Evolutionary conservation across 495 filamentous ascomycete species (phyloP), one percentile per base, ranked within the genome.

Genomic region (Melanomma pulvis-pyrius): DNA sequence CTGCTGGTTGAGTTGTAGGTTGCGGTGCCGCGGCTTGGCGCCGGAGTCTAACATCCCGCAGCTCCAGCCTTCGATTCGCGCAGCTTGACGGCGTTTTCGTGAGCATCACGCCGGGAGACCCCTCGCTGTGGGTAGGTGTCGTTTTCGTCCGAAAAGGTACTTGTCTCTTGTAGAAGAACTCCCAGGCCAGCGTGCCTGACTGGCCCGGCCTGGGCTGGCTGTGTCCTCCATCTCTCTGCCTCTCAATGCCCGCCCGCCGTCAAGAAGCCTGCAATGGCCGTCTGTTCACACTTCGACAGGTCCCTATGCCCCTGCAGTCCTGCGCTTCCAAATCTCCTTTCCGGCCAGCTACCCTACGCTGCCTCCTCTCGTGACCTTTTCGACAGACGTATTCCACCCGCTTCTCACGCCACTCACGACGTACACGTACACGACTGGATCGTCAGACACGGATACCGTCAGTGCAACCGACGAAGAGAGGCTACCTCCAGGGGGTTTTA

Each of bases 371-470:
- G 86, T 98, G 52, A 93, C 87, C 44, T 96, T 98, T 75, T 81
- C 85, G 28, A 94, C 90, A 47, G 93, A 97, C 69, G 87, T 97
- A 56, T 98, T 97, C 75, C 93, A 98, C 77, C 94, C 93, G 13
- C 82, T 98, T 26, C 87, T 98, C 71, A 89, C 92, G 1, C 92
- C 93, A 21, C 81, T 93, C 15, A 96, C 92, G 6, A 96, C 92
- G 1, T 92, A 96, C 76, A 93, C 91, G 63, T 94, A 93, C 79
- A 88, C 90, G 50, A 92, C 90, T 24, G 85, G 87, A 63, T 83
- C 87, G 5, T 81, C 88, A 30, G 82, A 84, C 56, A 86, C 79
- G 26, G 90, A 89, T 28, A 90, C 90, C 0, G 87, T 90, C 46
- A 92, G 90, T 73, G 89, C 90, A 13, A 87, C 86, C 9, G 91